Percentiles rank a stretch among this genome's conserved stretches.
phyloP scores from a whole-genome alignment of 768 basidiomycete genomes.

The Leccinum aurantiacum region DNA sequence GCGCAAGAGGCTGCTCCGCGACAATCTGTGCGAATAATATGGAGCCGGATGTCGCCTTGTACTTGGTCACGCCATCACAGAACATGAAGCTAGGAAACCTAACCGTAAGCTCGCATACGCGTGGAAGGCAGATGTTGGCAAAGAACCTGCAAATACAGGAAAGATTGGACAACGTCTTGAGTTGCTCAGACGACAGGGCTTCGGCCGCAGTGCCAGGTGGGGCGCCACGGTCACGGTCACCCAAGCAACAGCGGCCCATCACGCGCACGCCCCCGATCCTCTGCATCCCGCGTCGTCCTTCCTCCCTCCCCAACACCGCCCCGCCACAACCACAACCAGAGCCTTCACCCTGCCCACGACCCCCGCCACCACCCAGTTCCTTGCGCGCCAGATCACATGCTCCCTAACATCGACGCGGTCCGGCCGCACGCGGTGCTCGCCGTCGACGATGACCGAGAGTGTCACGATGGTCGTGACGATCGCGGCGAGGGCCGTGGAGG shows the following conservation, averaged over 20 bases:
- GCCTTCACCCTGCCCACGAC: slow-evolving; percentile 14
- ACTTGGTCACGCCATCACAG: too few species aligned
- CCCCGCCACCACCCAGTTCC: slow-evolving; percentile 31
- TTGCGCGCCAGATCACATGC: slow-evolving; percentile 36
- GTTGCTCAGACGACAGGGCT: too few species aligned
- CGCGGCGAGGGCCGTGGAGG: slow-evolving; percentile 69
- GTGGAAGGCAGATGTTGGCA: too few species aligned
- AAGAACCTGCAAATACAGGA: too few species aligned
- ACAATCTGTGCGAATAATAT: too few species aligned
- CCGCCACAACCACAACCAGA: neutral
- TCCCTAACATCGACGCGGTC: slow-evolving; percentile 54
- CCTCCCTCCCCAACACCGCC: slow-evolving; percentile 13
- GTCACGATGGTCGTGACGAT: slow-evolving; percentile 62
- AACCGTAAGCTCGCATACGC: too few species aligned
- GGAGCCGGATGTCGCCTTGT: too few species aligned
- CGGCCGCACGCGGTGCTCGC: slow-evolving; percentile 58
- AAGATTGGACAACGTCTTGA: too few species aligned
- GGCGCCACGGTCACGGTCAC: neutral
- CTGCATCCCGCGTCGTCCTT: neutral
- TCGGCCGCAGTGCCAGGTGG: too few species aligned
- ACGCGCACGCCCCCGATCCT: neutral
- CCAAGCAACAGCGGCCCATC: slow-evolving; percentile 14
- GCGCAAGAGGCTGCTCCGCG: too few species aligned
- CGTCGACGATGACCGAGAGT: slow-evolving; percentile 64
- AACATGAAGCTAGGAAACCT: too few species aligned